These are phyloP conservation scores for Fusarium nodosum DNA, from an alignment of 2,329 filamentous ascomycete species.

Conservation along the genomic window DNA sequence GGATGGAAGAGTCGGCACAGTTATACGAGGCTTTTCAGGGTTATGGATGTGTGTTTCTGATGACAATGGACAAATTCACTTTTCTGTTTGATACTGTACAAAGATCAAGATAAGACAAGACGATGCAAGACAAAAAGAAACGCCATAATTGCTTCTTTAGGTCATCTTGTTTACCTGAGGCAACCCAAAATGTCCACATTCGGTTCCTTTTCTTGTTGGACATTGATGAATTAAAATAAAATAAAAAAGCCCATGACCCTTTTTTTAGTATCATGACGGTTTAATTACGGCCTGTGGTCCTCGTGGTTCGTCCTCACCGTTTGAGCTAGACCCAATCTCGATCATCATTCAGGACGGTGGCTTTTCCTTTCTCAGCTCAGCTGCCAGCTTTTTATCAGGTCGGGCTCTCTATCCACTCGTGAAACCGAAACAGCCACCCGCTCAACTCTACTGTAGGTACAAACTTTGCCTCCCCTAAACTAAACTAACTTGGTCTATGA, in stretches of 20 bases:
- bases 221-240: not conserved
- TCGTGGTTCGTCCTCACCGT: constrained; percentile 38
- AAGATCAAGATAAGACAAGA: not conserved
- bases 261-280: constrained; percentile 45
- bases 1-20: constrained; percentile 18
- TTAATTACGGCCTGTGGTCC: constrained; percentile 41
- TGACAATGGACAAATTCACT: not conserved
- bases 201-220: constrained; percentile 12
- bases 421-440: constrained; percentile 40
- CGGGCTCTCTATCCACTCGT: constrained; percentile 22
- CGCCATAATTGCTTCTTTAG: constrained; percentile 22
- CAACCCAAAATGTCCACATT: constrained; percentile 14
- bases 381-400: constrained; percentile 3
- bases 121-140: not conserved
- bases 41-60: not conserved
- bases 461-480: constrained; percentile 1
- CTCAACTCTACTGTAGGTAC: constrained; percentile 8
- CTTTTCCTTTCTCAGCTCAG: constrained; percentile 8
- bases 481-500: not conserved
- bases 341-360: not conserved
- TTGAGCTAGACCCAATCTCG: constrained; percentile 35
- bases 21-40: constrained; percentile 38
- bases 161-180: constrained; percentile 24
- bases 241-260: constrained; percentile 5
- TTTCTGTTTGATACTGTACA: not conserved